phyloP scores from a whole-genome alignment of 176 grass and related monocot species.

The Bolboschoenus planiculmis region DNA sequence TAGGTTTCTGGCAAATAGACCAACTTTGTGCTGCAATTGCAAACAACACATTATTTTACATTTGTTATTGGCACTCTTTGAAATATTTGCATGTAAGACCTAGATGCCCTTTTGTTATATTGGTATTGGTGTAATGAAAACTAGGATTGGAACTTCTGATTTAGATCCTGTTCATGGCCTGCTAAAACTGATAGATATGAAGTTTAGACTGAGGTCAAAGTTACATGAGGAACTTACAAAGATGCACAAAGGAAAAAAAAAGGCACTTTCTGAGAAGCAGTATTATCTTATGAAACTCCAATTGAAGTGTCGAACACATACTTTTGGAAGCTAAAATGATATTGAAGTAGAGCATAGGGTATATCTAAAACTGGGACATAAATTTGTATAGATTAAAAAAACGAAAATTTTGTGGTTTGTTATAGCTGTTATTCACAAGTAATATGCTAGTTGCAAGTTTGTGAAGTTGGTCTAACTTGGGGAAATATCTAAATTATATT shows the following conservation, averaged over 20 bases:
- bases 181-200: not conserved
- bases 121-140: not conserved
- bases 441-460: not conserved
- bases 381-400: not conserved
- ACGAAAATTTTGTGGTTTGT: not conserved
- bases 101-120: not conserved
- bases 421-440: not conserved
- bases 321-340: not conserved
- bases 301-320: not conserved
- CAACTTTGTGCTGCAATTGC: not conserved
- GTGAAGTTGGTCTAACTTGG: not conserved
- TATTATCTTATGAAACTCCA: not conserved
- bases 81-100: not conserved
- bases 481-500: not conserved
- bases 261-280: not conserved
- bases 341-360: not conserved
- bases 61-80: not conserved
- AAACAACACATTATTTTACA: not conserved
- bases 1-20: not conserved
- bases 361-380: not conserved
- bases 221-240: not conserved
- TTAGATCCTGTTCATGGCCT: not conserved
- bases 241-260: not conserved
- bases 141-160: not conserved
- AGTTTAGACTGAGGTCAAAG: not conserved